phyloP scores from a whole-genome alignment of 2,329 filamentous ascomycete genomes.

The Aaosphaeria pasadenensis region DNA sequence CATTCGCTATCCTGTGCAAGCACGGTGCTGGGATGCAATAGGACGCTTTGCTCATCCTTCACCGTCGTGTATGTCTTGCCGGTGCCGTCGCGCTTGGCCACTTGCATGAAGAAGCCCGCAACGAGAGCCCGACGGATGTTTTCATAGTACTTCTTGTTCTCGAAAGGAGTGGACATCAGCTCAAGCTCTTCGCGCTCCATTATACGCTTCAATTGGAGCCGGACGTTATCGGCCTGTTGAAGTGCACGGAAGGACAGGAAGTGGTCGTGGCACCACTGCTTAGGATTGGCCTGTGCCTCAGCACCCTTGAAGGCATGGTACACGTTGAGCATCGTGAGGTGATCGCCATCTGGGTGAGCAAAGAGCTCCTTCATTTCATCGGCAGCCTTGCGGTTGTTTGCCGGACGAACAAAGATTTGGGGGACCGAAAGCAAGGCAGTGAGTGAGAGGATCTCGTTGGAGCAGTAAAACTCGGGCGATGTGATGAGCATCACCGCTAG shows the following conservation, averaged over 20 bases:
- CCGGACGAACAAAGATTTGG: conserved; percentile 87
- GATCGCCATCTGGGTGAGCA: conserved; percentile 88
- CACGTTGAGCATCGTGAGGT: conserved; percentile 92
- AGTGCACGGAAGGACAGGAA: conserved; percentile 88
- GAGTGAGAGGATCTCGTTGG: conserved; percentile 95
- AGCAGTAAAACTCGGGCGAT: conserved; percentile 97
- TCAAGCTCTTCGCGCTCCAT: conserved; percentile 92
- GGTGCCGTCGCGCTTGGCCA: conserved; percentile 85
- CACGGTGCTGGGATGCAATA: conserved; percentile 91
- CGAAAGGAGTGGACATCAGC: conserved; percentile 83
- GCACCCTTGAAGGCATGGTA: conserved; percentile 94
- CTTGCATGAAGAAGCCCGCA: conserved; percentile 98
- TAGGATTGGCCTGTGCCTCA: conserved; percentile 67
- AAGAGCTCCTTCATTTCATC: conserved; percentile 98
- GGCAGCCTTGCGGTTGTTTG: conserved; percentile 79
- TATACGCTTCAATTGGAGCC: conserved; percentile 85
- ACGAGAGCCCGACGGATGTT: conserved; percentile 93
- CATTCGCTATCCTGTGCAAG: conserved; percentile 87
- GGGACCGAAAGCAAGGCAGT: conserved; percentile 92
- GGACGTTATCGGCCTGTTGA: conserved; percentile 90
- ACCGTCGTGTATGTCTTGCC: conserved; percentile 93
- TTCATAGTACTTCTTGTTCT: conserved; percentile 95
- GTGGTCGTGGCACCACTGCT: conserved; percentile 96
- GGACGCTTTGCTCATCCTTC: conserved; percentile 92
- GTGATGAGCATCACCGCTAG: conserved; percentile 97